Base-by-base conservation (phyloP, 1,139 yeast species). In the Yamadazyma jaroonii region DNA sequence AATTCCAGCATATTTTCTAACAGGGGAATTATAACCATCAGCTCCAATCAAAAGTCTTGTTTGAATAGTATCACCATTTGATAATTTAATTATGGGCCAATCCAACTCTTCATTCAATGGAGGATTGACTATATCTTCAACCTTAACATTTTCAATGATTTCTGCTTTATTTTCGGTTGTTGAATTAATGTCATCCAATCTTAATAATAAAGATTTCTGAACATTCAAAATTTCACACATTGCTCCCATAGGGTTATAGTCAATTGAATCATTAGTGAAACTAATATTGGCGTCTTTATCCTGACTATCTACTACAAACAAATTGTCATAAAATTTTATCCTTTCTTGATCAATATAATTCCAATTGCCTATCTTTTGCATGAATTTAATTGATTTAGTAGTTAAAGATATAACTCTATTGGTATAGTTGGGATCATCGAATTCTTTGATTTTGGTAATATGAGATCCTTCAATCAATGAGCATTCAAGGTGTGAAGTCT, bases 11-110 rank as follows among this genome's bases (percentile, higher is more conserved):
- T 77, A 90, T 46, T 77, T 72, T 32, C 97, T 74, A 3, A 86
- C 98, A 0, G 97, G 97, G 0, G 97, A 89, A 59, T 90, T 88
- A 57, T 81, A 88, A 0, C 99, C 99, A 58, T 92, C 98, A 14
- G 97, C 96, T 8, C 99, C 99, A 10, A 90, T 79, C 26, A 92
- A 68, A 17, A 92, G 67, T 42, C 97, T 69, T 0, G 97, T 76
- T 50, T 77, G 77, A 35, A 84, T 65, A 11, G 56, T 49, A 11
- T 75, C 74, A 1, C 96, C 97, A 44, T 78, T 75, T 15, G 79
- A 78, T 14, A 92, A 67, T 20, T 75, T 71, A 3, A 92, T 80
- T 6, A 81, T 58, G 1, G 97, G 97, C 96, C 96, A 88, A 36
- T 79, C 78, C 6, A 31, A 25, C 13, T 34, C 36, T 10, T 17